Conservation (phyloP, 169 alveolate species). For the Ichthyophthirius multifiliis region DNA sequence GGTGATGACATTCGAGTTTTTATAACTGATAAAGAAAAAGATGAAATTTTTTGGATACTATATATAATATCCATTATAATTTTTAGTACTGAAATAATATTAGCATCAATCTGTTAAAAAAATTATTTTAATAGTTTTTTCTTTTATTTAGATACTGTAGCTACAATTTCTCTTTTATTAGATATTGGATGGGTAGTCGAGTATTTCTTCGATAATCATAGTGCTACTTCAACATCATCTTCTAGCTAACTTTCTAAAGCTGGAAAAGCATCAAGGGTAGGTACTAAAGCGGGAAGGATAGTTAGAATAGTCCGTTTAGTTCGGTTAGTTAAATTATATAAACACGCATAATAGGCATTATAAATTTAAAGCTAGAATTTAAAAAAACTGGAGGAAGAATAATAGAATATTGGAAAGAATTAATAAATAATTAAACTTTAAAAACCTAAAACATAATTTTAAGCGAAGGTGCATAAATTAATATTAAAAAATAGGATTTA, state of each 20-base stretch:
- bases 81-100: too few species aligned
- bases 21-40: conserved; percentile 51
- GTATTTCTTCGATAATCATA: conserved; percentile 42
- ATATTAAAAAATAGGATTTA: too few species aligned
- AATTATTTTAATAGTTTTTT: too few species aligned
- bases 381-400: too few species aligned
- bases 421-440: too few species aligned
- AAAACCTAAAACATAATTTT: too few species aligned
- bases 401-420: too few species aligned
- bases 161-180: conserved; percentile 57
- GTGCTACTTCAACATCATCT: conserved; percentile 43
- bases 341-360: conserved; percentile 30
- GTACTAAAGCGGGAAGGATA: conserved; percentile 63
- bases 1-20: conserved; percentile 79
- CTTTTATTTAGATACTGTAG: conserved; percentile 67
- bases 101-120: too few species aligned
- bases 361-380: too few species aligned
- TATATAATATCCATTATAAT: too few species aligned
- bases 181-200: conserved; percentile 74
- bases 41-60: conserved; percentile 52
- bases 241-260: conserved; percentile 50
- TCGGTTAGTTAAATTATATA: conserved; percentile 39
- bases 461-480: too few species aligned
- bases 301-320: conserved; percentile 47
- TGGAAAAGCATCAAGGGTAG: conserved; percentile 73